A percentile compares a stretch with the other conserved stretches of the same genome.
Conservation (phyloP, 331 rosid genomes). For the Pyrus hybrid region DNA sequence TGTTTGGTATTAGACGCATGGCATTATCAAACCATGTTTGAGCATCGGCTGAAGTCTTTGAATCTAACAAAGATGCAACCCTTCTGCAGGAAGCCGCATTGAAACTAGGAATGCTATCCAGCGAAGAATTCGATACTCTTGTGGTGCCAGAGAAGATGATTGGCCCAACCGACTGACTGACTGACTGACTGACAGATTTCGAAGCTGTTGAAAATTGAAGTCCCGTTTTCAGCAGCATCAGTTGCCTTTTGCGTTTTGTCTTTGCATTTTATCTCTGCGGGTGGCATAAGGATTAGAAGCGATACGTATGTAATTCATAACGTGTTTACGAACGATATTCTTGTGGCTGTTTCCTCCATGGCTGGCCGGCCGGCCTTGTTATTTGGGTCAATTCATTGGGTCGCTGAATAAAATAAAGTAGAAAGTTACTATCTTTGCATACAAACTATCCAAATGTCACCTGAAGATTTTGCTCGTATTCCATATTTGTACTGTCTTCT, state of each 20-base stretch:
- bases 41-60: background rate
- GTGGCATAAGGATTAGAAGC: slow-evolving; percentile 17
- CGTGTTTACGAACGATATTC: slow-evolving; percentile 22
- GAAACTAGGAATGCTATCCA: slow-evolving; percentile 71
- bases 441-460: no score
- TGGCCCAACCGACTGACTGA: slow-evolving; percentile 57
- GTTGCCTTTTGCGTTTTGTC: slow-evolving; percentile 13
- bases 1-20: background rate
- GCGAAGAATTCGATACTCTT: slow-evolving; percentile 76
- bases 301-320: slow-evolving; percentile 7
- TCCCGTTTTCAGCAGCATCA: background rate
- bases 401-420: background rate
- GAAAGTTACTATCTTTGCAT: no score
- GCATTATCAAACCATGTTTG: background rate
- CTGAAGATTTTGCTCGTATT: no score
- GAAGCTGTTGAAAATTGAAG: slow-evolving; percentile 12
- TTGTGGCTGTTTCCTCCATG: slow-evolving; percentile 18
- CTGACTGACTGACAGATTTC: slow-evolving; percentile 9
- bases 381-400: background rate
- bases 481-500: no score
- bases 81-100: slow-evolving; percentile 80
- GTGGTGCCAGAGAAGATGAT: slow-evolving; percentile 99
- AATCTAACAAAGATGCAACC: slow-evolving; percentile 4
- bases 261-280: slow-evolving; percentile 1
- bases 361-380: background rate